These are phyloP conservation scores for Cystobasidiaceae sp. DNA, from an alignment of 1,284 basidiomycete genomes.

Conservation along the genomic window DNA sequence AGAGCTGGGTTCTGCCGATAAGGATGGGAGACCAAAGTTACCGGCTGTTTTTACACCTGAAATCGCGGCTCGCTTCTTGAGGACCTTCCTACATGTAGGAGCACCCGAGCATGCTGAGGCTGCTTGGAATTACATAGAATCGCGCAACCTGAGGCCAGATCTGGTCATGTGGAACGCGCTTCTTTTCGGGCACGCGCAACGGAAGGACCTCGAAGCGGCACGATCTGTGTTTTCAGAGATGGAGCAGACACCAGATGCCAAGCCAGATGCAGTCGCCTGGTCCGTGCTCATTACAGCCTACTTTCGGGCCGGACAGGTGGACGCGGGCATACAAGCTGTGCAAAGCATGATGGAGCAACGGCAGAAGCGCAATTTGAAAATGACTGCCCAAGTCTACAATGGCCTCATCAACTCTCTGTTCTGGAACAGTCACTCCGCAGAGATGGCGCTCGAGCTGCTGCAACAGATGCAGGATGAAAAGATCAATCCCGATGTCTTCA, in stretches of 20 bases:
- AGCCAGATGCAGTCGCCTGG: slow-evolving; percentile 14
- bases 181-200: slow-evolving; percentile 7
- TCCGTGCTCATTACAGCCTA: slow-evolving; percentile 4
- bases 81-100: slow-evolving; percentile 19
- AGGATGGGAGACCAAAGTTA: not conserved
- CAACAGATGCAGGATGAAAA: slow-evolving; percentile 8
- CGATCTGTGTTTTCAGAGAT: slow-evolving; percentile 3
- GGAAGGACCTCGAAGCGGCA: slow-evolving; percentile 1
- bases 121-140: slow-evolving; percentile 7
- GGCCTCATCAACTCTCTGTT: slow-evolving; percentile 6
- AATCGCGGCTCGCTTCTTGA: not conserved
- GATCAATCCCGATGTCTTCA: slow-evolving; percentile 5
- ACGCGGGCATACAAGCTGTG: slow-evolving; percentile 1
- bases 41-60: slow-evolving; percentile 11
- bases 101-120: slow-evolving; percentile 1
- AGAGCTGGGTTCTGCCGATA: too few relatives aligned
- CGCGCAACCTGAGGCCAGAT: not conserved
- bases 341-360: not conserved
- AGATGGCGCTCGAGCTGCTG: slow-evolving; percentile 4
- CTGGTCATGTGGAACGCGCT: slow-evolving; percentile 26
- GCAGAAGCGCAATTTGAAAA: not conserved
- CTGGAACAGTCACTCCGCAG: slow-evolving; percentile 9
- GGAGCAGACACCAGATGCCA: not conserved
- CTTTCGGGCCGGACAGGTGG: slow-evolving; percentile 14
- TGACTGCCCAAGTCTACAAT: slow-evolving; percentile 12